Base-by-base conservation (phyloP, 148 eudicot species). In the Rhododendron williamsianum region DNA sequence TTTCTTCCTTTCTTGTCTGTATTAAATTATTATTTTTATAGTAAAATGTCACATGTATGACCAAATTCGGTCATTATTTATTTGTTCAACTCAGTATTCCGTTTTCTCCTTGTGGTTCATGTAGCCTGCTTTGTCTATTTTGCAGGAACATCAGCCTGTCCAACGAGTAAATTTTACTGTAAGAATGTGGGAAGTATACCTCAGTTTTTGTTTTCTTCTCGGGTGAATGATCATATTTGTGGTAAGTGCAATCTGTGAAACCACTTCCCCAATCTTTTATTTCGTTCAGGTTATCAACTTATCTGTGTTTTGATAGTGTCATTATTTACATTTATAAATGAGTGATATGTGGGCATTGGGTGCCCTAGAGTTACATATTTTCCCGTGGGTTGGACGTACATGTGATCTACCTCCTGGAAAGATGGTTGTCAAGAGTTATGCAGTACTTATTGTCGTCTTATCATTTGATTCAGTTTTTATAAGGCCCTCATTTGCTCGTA, bases 141-240 rank as follows among this genome's bases (percentile, higher is more conserved):
- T 86, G 54, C 81, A 96, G 99, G 99, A 80, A 96, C 99, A 71
- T 87, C 99, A 30, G 99, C 99, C 76, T 96, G 99, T 87, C 94
- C 98, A 15, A 81, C 81, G 46, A 95, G 97, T 13, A 94, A 90
- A 87, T 96, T 96, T 80, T 96, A 96, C 85, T 96, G 99, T 78
- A 91, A 81, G 84, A 96, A 96, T 85, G 82, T 85, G 49, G 98
- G 99, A 89, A 95, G 99, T 86, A 89, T 89, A 80, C 99, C 99
- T 33, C 88, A 77, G 33, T 94, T 95, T 91, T 77, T 96, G 91
- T 95, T 91, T 87, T 95, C 99, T 18, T 96, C 99, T 65, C 96
- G 91, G 1, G 94, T 96, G 85, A 96, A 96, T 87, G 99, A 96
- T 88, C 92, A 89, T 76, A 88, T 95, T 54, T 96, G 99, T 89